These are phyloP conservation scores for Capronia epimyces DNA, from an alignment of 2,329 filamentous ascomycete species.

Conservation along the genomic window DNA sequence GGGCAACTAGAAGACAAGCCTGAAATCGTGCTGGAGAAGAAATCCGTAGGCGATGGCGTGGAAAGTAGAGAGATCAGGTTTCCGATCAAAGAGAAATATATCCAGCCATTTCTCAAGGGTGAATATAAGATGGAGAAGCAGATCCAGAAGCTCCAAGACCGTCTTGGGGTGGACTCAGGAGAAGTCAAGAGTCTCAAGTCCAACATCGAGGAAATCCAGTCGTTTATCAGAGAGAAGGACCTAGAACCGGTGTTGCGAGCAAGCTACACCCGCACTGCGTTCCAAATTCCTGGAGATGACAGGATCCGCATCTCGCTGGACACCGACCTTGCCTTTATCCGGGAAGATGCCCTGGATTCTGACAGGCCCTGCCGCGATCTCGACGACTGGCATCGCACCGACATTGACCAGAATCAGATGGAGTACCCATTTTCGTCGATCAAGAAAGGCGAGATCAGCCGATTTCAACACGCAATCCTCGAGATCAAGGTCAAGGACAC, in stretches of 20 bases:
- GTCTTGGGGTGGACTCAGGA: constrained; percentile 61
- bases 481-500: constrained; percentile 83
- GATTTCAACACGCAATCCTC: constrained; percentile 83
- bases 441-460: constrained; percentile 82
- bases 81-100: constrained; percentile 87
- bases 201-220: constrained; percentile 70
- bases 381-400: constrained; percentile 80
- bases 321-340: constrained; percentile 82
- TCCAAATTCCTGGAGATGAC: constrained; percentile 91
- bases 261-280: constrained; percentile 90
- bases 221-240: constrained; percentile 69
- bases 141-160: constrained; percentile 73
- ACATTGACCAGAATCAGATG: constrained; percentile 79
- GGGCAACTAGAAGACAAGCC: constrained; percentile 73
- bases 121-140: constrained; percentile 91
- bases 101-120: constrained; percentile 78
- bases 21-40: constrained; percentile 83
- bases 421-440: constrained; percentile 82
- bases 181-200: constrained; percentile 65
- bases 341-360: constrained; percentile 66
- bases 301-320: constrained; percentile 89
- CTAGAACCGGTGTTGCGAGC: constrained; percentile 82
- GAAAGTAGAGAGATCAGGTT: constrained; percentile 74
- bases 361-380: constrained; percentile 86
- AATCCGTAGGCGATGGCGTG: constrained; percentile 71